Conservation (phyloP, 805 yeast species). For the Myxozyma kluyveri region DNA sequence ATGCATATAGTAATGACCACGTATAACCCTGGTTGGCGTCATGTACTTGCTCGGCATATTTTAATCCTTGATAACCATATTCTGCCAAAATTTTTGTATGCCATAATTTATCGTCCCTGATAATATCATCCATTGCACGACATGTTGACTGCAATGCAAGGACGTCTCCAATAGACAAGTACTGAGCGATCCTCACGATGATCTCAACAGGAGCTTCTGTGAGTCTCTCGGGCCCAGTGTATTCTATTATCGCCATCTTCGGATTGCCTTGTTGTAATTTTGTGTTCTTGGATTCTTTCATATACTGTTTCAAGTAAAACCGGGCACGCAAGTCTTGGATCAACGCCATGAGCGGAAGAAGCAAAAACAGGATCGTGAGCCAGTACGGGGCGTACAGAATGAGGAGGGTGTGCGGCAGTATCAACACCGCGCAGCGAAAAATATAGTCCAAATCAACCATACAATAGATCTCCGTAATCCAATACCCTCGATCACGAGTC, state of each 20-base stretch:
- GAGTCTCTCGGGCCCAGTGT: neutral
- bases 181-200: slow-evolving; percentile 2
- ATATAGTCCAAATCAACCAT: too few relatives aligned
- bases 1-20: slow-evolving; percentile 13
- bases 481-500: too few relatives aligned
- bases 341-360: too few relatives aligned
- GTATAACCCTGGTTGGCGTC: neutral
- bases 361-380: too few relatives aligned
- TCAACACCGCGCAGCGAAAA: too few relatives aligned
- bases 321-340: too few relatives aligned
- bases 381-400: too few relatives aligned
- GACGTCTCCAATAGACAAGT: slow-evolving; percentile 8
- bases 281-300: too few relatives aligned
- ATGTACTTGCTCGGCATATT: neutral
- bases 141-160: slow-evolving; percentile 5
- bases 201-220: slow-evolving; percentile 15
- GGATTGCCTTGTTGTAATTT: too few relatives aligned
- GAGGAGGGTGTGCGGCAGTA: too few relatives aligned
- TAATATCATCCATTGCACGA: slow-evolving; percentile 1
- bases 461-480: too few relatives aligned
- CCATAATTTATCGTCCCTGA: slow-evolving; percentile 17
- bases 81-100: slow-evolving; percentile 11
- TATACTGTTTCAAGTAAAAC: too few relatives aligned
- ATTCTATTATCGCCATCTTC: slow-evolving; percentile 18
- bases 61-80: slow-evolving; percentile 14